Evolutionary conservation across 2,329 filamentous ascomycete genomes (phyloP), one percentile per base, ranked within the genome.

Genomic region (Dendrostoma leiphaemia): DNA sequence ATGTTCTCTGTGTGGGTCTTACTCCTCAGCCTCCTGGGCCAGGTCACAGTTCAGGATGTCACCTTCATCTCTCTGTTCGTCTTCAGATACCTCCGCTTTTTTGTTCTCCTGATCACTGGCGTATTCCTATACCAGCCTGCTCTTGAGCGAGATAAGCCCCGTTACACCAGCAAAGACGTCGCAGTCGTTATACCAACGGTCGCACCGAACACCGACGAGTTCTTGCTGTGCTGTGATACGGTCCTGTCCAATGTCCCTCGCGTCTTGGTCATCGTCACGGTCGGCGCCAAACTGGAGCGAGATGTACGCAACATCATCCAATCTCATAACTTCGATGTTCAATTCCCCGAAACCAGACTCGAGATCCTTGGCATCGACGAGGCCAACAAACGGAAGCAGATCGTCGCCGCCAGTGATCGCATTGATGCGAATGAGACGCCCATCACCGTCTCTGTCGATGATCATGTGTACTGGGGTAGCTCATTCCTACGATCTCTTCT

Each of bases 131-230:
- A 80, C 58, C 61, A 61, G 0, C 70, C 78, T 4, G 60, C 67
- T 0, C 59, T 64, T 0, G 54, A 67, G 0, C 62, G 58, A 0
- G 24, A 17, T 0, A 60, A 65, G 3, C 72, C 76, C 0, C 61
- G 47, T 0, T 71, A 73, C 56, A 61, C 56, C 6, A 60, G 63
- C 3, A 48, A 54, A 1, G 74, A 83, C 34, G 74, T 76, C 47
- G 79, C 78, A 0, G 74, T 82, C 19, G 69, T 84, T 43, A 62
- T 84, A 2, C 78, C 80, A 0, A 83, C 79, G 0, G 68, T 81
- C 3, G 73, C 77, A 12, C 76, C 79, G 0, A 47, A 60, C 0
- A 71, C 71, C 10, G 47, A 41, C 0, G 68, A 71, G 17, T 80
- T 84, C 51, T 43, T 57, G 0, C 68, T 70, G 13, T 78, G 75